Evolutionary conservation across 2,329 filamentous ascomycete genomes (phyloP), one percentile per base, ranked within the genome.

Genomic region (Fusarium dlaminii): DNA sequence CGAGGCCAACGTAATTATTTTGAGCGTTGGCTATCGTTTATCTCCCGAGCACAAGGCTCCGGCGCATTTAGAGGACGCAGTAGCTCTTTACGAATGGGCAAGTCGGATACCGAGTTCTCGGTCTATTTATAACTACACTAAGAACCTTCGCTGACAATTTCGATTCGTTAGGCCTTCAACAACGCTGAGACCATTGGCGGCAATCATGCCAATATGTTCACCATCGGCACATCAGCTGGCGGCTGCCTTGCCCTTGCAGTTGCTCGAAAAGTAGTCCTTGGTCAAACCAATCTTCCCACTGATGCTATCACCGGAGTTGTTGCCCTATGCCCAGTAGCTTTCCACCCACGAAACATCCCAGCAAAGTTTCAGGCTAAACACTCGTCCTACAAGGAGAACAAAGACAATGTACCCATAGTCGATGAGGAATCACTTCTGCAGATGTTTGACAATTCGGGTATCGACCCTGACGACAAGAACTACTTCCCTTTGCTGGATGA

Each of bases 101-200:
- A 29, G 51, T 54, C 1, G 10, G 5, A 12, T 6, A 22, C 0
- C 17, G 6, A 10, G 17, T 2, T 14, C 22, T 30, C 17, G 3
- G 4, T 12, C 22, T 20, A 14, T 11, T 13, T 1, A 8, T 3
- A 10, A 4, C 9, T 17, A 6, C n/a, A 17, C 2, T 2, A 22
- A 37, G 32, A 3, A 2, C 6, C 4, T 7, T 17, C 2, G 1
- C 13, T 54, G 14, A 54, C 10, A 11, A 4, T 15, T 27, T 6
- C 3, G 3, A 20, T 12, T 17, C 5, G 1, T 17, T 13, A 54
- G 51, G 32, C 34, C 2, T 54, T 22, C 24, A 39, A 37, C 1
- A 39, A 54, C 11, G 18, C 51, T 3, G 18, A 37, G 0, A 13
- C 3, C 4, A 27, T 54, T 17, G 32, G 32, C 3, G 51, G 20